Evolutionary conservation across 2,329 filamentous ascomycete genomes (phyloP), one percentile per base, ranked within the genome.

Genomic region (Knufia petricola): DNA sequence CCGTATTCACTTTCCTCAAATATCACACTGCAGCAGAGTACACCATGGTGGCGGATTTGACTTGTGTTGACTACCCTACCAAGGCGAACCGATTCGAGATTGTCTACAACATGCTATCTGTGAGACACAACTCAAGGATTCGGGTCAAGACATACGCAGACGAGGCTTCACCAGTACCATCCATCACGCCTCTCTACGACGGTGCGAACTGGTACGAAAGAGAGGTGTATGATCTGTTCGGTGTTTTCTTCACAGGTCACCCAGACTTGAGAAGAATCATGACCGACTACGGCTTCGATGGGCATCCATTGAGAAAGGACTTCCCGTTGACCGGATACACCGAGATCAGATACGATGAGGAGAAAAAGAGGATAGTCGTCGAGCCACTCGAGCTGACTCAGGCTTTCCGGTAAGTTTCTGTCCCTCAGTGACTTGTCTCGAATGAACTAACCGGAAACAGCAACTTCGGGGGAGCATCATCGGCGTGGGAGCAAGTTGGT

Each of bases 211-310:
- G 92, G 92, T 96, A 94, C 66, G 92, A 98, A 75, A 81, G 92
- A 58, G 92, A 98, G 71, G 88, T 94, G 20, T 96, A 96, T 71
- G 92, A 98, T 69, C 70, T 98, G 62, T 98, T 94, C 64, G 92
- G 92, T 55, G 88, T 98, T 58, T 95, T 96, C 76, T 98, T 98
- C 70, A 77, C 84, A 48, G 87, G 84, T 54, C 92, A 98, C 73
- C 92, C 92, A 32, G 94, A 98, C 72, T 75, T 98, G 60, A 82
- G 92, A 67, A 81, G 92, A 59, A 96, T 98, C 72, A 94, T 98
- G 90, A 98, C 92, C 57, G 92, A 98, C 68, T 98, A 98, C 68
- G 92, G 92, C 46, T 98, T 98, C 64, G 94, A 98, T 67, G 92
- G 92, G 46, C 92, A 98, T 72, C 92, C 92, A 36, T 73, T 98